Evolutionary conservation across 192 early-diverging fungal genomes (phyloP).

Genomic region (Diversispora epigaea): DNA sequence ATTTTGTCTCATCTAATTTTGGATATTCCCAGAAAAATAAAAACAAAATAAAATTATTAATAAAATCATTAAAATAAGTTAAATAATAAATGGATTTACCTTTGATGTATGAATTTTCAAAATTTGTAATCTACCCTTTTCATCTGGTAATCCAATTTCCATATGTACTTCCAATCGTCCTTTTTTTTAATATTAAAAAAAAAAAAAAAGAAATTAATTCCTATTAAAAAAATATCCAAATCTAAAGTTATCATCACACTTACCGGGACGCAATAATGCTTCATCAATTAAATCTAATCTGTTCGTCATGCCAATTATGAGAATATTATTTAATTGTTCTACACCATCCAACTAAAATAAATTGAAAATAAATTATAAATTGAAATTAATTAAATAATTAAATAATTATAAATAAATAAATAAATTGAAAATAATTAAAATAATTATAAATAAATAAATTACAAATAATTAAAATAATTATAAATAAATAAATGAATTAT

Average conservation of each 20-base stretch:
- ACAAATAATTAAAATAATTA: neutral
- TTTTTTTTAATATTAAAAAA: neutral
- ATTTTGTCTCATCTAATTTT: constrained; percentile 71
- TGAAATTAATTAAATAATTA: neutral
- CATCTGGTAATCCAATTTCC: constrained; percentile 94
- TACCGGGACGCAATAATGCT: constrained; percentile 88
- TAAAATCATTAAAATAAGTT: no score
- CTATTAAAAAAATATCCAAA: neutral
- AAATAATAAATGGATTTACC: constrained; percentile 39
- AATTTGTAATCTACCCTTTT: constrained; percentile 88
- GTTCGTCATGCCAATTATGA: constrained; percentile 99
- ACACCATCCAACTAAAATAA: constrained; percentile 89
- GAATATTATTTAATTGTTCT: constrained; percentile 96
- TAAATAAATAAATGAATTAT: neutral
- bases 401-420: neutral
- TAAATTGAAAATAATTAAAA: neutral
- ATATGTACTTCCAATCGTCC: constrained; percentile 94
- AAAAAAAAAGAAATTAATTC: neutral
- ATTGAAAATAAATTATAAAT: neutral
- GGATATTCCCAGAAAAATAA: neutral
- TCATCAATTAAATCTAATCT: constrained; percentile 98
- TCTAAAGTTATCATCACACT: neutral
- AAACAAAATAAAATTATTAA: neutral
- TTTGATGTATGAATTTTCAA: constrained; percentile 91
- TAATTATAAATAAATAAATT: no score